These are phyloP conservation scores for Cicer yamashitae DNA, from an alignment of 306 rosid genomes.

Conservation along the genomic window DNA sequence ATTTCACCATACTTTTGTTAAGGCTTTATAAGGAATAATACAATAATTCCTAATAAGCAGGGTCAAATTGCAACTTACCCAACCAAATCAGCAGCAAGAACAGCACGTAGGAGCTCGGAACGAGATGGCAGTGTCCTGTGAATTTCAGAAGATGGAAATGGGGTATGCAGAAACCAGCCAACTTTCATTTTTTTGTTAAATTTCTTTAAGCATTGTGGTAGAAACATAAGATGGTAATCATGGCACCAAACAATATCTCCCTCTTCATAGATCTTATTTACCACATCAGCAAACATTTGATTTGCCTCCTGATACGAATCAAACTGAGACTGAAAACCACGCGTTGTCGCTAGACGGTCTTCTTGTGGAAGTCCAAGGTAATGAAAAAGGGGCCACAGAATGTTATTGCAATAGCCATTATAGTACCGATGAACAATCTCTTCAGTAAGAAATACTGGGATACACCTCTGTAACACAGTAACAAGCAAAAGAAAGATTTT, in stretches of 20 bases:
- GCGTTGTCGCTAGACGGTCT: constrained; percentile 93
- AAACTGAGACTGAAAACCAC: constrained; percentile 92
- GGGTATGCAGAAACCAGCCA: constrained; percentile 99
- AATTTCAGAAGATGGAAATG: constrained; percentile 98
- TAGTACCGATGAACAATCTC: constrained; percentile 90
- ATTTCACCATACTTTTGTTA: neutral
- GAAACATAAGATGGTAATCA: constrained; percentile 96
- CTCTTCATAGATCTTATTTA: constrained; percentile 76
- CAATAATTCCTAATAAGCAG: constrained; percentile 16
- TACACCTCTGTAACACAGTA: constrained; percentile 74
- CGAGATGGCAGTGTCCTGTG: constrained; percentile 93
- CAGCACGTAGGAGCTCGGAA: constrained; percentile 82
- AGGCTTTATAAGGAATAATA: neutral
- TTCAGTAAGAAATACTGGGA: constrained; percentile 94
- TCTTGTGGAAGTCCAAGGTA: constrained; percentile 97
- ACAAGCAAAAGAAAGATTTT: constrained; percentile 38
- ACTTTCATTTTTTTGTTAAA: constrained; percentile 80
- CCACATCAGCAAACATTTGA: constrained; percentile 93
- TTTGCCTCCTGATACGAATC: constrained; percentile 91
- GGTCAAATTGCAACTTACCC: constrained; percentile 67
- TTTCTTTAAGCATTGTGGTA: constrained; percentile 87
- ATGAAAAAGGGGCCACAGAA: constrained; percentile 96
- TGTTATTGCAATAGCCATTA: constrained; percentile 96
- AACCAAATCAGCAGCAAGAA: constrained; percentile 93
- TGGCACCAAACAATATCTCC: constrained; percentile 98